Evolutionary conservation across 768 basidiomycete genomes (phyloP), one percentile per base, ranked within the genome.

Genomic region (Tylopilus intermedius): DNA sequence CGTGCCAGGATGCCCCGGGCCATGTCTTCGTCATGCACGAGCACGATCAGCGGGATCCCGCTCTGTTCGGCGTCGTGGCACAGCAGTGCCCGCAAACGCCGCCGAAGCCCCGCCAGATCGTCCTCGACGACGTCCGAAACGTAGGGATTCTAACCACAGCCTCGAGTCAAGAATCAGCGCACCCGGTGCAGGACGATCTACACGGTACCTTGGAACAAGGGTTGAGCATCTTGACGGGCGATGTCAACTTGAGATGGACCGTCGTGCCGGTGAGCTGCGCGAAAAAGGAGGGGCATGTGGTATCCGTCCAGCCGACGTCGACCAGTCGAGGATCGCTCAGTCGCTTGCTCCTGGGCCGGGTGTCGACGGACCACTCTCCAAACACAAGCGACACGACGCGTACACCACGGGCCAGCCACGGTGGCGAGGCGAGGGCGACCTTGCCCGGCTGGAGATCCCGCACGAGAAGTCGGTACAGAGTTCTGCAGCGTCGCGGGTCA

Each of bases 11-110:
- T 64, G n/a, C 67, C 68, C 6, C 66, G 58, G 0, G 77, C 71
- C 55, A 73, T 62, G 38, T 71, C 62, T 52, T 74, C 69, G 26
- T 76, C 68, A 40, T 76, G 70, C 3, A 82, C 76, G 7, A 84
- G 71, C 5, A 83, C 62, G 24, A 83, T 58, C 46, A 74, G 60
- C 0, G 80, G 79, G 3, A 55, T 38, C 22, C 55, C 60, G 11
- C 50, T 59, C 53, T 54, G 51, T 33, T 53, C 47, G 1, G 49
- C 42, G 32, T 64, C 60, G 11, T 62, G 60, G 9, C n/a, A 26
- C 22, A 73, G 57, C 13, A 70, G 30, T 4, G 46, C 37, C 44
- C 64, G 61, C 46, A 62, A 38, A 1, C 58, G 62, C 11, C 41
- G 9, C 18, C 59, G 42, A 8, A 67, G 50, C 5, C 51, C 55